Percentiles rank a stretch among this genome's conserved stretches.
These are phyloP conservation scores for Perilla frutescens DNA, from an alignment of 257 asterid species.

Conservation along the genomic window DNA sequence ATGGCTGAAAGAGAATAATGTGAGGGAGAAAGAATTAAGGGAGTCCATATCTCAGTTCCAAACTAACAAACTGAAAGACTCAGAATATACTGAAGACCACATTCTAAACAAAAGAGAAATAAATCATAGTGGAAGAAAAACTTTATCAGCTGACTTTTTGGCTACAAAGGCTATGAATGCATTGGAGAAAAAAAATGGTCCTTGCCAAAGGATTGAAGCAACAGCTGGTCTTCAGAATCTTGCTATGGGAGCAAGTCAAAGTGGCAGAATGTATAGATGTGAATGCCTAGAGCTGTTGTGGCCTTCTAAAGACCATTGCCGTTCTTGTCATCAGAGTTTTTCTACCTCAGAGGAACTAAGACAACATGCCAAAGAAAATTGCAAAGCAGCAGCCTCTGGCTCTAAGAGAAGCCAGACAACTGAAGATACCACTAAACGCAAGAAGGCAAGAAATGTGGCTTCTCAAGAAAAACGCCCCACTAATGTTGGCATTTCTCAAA, in stretches of 20 bases:
- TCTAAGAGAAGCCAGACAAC: constrained; percentile 45
- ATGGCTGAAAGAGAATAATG: constrained; percentile 77
- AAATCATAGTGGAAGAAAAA: constrained; percentile 33
- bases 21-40: constrained; percentile 75
- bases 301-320: constrained; percentile 72
- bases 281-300: constrained; percentile 83
- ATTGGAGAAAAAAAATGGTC: constrained; percentile 59
- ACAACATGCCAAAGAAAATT: constrained; percentile 61
- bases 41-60: constrained; percentile 73
- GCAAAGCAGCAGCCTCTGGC: constrained; percentile 48
- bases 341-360: constrained; percentile 53
- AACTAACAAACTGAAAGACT: constrained; percentile 50
- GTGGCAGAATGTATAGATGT: constrained; percentile 65
- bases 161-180: constrained; percentile 64
- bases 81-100: constrained; percentile 47
- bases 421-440: constrained; percentile 56
- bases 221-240: constrained; percentile 38
- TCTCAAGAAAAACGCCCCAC: constrained; percentile 47
- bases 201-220: constrained; percentile 48
- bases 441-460: constrained; percentile 43
- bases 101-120: constrained; percentile 40
- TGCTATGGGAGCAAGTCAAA: constrained; percentile 39
- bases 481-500: constrained; percentile 37
- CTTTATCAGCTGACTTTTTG: constrained; percentile 46
- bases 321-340: constrained; percentile 76